Evolutionary conservation across 2,329 filamentous ascomycete species (phyloP).

Genomic region (Didymella arachidicola): DNA sequence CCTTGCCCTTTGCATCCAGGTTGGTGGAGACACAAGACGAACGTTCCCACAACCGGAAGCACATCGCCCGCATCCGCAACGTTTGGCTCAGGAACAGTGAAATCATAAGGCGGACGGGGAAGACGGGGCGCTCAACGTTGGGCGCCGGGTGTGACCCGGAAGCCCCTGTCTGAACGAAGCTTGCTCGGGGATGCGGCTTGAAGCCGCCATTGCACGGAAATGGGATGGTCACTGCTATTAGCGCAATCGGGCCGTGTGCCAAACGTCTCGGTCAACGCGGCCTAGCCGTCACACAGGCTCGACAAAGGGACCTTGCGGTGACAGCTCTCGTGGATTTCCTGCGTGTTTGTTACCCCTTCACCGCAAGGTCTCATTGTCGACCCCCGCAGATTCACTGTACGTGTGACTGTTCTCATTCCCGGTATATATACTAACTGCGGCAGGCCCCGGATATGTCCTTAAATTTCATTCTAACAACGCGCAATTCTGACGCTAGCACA

Average conservation of each 20-base stretch:
- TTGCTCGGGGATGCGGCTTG: conserved; percentile 22
- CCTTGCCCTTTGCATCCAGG: conserved; percentile 21
- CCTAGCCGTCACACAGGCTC: conserved; percentile 38
- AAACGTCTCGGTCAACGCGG: conserved; percentile 39
- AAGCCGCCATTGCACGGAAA: conserved; percentile 18
- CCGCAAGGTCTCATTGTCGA: conserved; percentile 22
- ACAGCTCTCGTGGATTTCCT: conserved; percentile 38
- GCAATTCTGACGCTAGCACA: conserved; percentile 31
- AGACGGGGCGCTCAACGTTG: conserved; percentile 31
- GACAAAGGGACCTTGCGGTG: conserved; percentile 40
- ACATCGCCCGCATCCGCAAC: conserved; percentile 30
- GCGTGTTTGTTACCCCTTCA: conserved; percentile 37
- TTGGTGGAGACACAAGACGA: conserved; percentile 30
- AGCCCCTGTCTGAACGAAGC: conserved; percentile 21
- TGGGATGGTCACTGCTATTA: conserved; percentile 19
- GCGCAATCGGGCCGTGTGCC: conserved; percentile 37
- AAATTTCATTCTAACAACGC: conserved; percentile 29
- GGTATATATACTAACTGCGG: conserved; percentile 33
- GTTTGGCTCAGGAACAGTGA: conserved; percentile 29
- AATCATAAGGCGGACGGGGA: conserved; percentile 39
- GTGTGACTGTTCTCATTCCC: conserved; percentile 29
- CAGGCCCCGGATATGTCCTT: conserved; percentile 33
- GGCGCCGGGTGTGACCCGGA: conserved; percentile 23
- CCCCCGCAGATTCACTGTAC: conserved; percentile 23
- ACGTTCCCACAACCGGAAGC: conserved; percentile 30